A percentile compares a stretch with the other conserved stretches of the same genome.
Evolutionary conservation across 2,329 filamentous ascomycete genomes (phyloP).

Genomic region (Arthroderma sp.): DNA sequence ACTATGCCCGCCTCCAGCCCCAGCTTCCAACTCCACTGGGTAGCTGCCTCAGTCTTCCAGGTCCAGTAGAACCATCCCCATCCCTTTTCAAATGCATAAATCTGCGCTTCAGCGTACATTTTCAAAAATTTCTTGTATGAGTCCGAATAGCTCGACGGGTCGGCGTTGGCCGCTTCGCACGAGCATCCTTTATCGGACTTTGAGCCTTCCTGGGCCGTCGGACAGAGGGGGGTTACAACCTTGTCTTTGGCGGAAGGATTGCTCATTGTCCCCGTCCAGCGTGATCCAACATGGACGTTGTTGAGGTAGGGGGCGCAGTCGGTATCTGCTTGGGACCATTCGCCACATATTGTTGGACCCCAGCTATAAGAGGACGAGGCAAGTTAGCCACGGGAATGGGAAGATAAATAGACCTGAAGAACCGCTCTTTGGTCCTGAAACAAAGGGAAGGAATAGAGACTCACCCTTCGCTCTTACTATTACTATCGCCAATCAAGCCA

Average conservation of each 20-base stretch:
- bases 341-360: slow-evolving; percentile 85
- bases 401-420: neutral
- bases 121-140: slow-evolving; percentile 74
- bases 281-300: slow-evolving; percentile 73
- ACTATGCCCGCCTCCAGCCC: slow-evolving; percentile 67
- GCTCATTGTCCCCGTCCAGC: slow-evolving; percentile 76
- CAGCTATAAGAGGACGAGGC: slow-evolving; percentile 36
- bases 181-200: slow-evolving; percentile 41
- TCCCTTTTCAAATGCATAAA: slow-evolving; percentile 81
- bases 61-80: slow-evolving; percentile 99
- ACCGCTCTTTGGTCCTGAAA: too few relatives aligned
- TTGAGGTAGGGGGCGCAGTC: slow-evolving; percentile 82
- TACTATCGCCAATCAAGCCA: slow-evolving; percentile 57
- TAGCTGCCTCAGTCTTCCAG: slow-evolving; percentile 75
- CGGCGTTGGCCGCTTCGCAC: slow-evolving; percentile 64
- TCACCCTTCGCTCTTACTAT: slow-evolving; percentile 56
- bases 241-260: slow-evolving; percentile 39
- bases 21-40: slow-evolving; percentile 71
- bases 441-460: slow-evolving; percentile 5
- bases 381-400: neutral
- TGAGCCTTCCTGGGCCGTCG: slow-evolving; percentile 42
- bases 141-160: slow-evolving; percentile 51
- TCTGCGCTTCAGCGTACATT: slow-evolving; percentile 91
- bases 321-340: slow-evolving; percentile 96
- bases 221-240: slow-evolving; percentile 61